These are phyloP conservation scores for Fusarium nisikadoi DNA, from an alignment of 2,329 filamentous ascomycete genomes.

Conservation along the genomic window DNA sequence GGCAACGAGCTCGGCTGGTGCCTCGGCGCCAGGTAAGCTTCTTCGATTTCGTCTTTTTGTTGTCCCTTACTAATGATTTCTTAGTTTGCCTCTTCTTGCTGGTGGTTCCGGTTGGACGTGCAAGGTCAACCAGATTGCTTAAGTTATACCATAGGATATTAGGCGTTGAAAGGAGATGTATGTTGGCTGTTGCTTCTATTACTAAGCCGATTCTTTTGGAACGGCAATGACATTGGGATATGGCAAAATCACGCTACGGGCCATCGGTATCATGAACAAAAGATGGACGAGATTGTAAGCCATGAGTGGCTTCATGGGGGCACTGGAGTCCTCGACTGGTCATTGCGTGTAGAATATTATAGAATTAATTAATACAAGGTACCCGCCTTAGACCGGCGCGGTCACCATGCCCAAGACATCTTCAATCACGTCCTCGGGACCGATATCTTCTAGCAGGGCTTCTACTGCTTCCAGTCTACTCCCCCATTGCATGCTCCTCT, in stretches of 20 bases:
- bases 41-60: not conserved
- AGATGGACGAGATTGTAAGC: conserved; percentile 29
- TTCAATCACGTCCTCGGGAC: conserved; percentile 71
- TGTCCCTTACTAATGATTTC: conserved; percentile 25
- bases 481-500: conserved; percentile 93
- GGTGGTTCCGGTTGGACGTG: conserved; percentile 90
- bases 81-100: conserved; percentile 83
- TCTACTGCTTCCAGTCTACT: conserved; percentile 78
- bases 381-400: conserved; percentile 55
- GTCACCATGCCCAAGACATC: conserved; percentile 69
- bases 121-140: conserved; percentile 80
- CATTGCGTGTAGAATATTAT: conserved; percentile 42
- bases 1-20: conserved; percentile 98
- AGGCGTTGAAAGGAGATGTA: conserved; percentile 42
- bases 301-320: conserved; percentile 28
- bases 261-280: conserved; percentile 33
- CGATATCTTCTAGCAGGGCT: conserved; percentile 70
- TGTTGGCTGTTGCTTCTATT: conserved; percentile 36
- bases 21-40: conserved; percentile 86
- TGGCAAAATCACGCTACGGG: conserved; percentile 27
- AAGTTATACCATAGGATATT: conserved; percentile 43
- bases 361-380: conserved; percentile 45
- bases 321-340: conserved; percentile 35
- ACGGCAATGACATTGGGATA: conserved; percentile 42
- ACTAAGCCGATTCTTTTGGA: conserved; percentile 30